Evolutionary conservation across 345 rosid species (phyloP).

Genomic region (Lepidium africanum): DNA sequence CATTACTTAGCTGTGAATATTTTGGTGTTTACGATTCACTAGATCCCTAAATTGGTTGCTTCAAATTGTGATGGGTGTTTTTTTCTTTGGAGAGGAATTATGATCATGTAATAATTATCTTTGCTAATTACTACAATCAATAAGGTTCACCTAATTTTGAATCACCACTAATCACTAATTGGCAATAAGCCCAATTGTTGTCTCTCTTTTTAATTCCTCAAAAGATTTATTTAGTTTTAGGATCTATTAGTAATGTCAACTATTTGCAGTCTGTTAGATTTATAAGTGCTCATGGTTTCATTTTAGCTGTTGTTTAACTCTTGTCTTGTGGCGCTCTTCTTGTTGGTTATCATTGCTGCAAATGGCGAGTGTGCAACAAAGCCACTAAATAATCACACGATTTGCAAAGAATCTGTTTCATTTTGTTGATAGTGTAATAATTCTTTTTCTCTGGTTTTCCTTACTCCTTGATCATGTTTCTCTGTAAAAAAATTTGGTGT

Average conservation of each 20-base stretch:
- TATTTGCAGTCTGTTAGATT: slow-evolving; percentile 83
- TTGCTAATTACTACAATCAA: neutral
- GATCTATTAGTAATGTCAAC: slow-evolving; percentile 3
- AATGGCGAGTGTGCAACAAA: slow-evolving; percentile 54
- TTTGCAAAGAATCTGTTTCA: slow-evolving; percentile 50
- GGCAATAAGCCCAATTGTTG: slow-evolving; percentile 53
- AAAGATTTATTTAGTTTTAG: neutral
- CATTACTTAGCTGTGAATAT: neutral
- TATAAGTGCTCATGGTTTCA: slow-evolving; percentile 77
- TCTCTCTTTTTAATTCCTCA: neutral
- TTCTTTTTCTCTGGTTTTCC: neutral
- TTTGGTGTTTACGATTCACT: neutral
- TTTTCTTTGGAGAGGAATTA: neutral
- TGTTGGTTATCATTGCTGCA: slow-evolving; percentile 48
- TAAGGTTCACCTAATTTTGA: slow-evolving; percentile 50
- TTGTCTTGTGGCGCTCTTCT: slow-evolving; percentile 86
- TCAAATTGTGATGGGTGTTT: neutral
- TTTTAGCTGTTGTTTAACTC: too few relatives aligned
- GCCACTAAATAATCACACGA: slow-evolving; percentile 36
- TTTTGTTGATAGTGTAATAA: slow-evolving; percentile 75
- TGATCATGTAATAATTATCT: neutral
- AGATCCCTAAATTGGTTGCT: neutral
- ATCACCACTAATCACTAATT: slow-evolving; percentile 74
- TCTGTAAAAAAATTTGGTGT: neutral
- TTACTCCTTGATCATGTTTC: neutral